Conservation (phyloP, 2,329 filamentous ascomycete species). For the Graphilbum fragrans region DNA sequence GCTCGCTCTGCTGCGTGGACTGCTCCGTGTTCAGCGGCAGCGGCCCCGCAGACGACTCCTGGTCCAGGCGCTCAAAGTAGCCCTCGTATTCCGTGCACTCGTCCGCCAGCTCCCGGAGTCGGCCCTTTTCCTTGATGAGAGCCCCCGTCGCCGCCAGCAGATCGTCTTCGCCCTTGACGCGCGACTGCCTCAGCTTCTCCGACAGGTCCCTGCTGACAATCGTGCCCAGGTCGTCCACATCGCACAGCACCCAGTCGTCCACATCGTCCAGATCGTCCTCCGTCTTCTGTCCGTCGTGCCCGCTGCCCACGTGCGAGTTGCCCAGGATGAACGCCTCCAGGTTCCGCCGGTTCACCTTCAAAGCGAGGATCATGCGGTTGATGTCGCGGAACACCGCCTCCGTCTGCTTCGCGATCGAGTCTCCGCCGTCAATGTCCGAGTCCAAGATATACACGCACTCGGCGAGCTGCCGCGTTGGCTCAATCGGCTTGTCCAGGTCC, state of each 20-base stretch:
- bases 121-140: conserved; percentile 56
- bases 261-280: conserved; percentile 57
- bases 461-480: conserved; percentile 50
- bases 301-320: conserved; percentile 43
- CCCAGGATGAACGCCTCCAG: conserved; percentile 55
- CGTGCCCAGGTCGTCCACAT: conserved; percentile 56
- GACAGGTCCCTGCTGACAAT: conserved; percentile 54
- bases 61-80: conserved; percentile 61
- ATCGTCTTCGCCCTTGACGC: conserved; percentile 53
- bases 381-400: conserved; percentile 66
- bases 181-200: conserved; percentile 52
- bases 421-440: conserved; percentile 36
- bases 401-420: conserved; percentile 49
- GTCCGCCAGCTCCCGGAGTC: conserved; percentile 62
- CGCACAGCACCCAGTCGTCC: conserved; percentile 62
- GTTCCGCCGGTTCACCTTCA: conserved; percentile 70
- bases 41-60: conserved; percentile 45
- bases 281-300: conserved; percentile 34
- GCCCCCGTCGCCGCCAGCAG: conserved; percentile 59
- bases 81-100: conserved; percentile 39
- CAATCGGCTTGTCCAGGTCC: conserved; percentile 46
- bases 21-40: conserved; percentile 79
- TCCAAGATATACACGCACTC: conserved; percentile 45
- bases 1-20: conserved; percentile 67
- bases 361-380: conserved; percentile 87